Evolutionary conservation across 1,139 yeast genomes (phyloP), one percentile per base, ranked within the genome.

Genomic region (Sugiyamaella neomexicana): DNA sequence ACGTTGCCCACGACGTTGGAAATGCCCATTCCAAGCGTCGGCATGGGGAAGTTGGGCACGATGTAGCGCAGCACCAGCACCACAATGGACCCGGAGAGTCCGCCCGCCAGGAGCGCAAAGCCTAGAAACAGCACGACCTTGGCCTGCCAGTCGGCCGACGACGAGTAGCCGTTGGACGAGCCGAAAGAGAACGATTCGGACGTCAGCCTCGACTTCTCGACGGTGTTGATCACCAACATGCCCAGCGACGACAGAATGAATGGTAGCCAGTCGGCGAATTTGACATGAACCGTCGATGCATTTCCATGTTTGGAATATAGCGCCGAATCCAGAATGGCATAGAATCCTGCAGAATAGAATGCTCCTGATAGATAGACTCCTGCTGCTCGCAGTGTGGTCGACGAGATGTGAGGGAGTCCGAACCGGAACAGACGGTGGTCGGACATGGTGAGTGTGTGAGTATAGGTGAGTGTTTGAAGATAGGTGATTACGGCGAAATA

Each of bases 221-320:
- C 89, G 5, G 95, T 84, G 66, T 89, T 93, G 58, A 93, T 95
- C 60, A 91, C 86, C 51, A 91, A 73, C 91, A 91, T 91, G 6
- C 99, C 99, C 46, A 89, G 71, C 0, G 95, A 82, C 4, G 96
- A 86, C 62, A 97, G 86, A 27, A 93, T 80, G 61, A 87, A 84
- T 5, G 99, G 99, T 52, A 93, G 82, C 99, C 99, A 93, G 72
- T 93, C 99, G 66, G 93, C 86, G 68, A 93, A 87, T 3, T 95
- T 84, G 34, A 93, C 89, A 68, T 93, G 98, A 5, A 89, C 89
- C 43, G 77, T 77, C 1, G 96, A 85, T 0, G 93, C 96, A 73
- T 93, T 91, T 54, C 85, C 86, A 23, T 90, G 86, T 61, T 84
- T 85, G 43, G 96, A 86, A 71, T 81, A 93, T 41, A 93, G 79